Evolutionary conservation across 345 rosid species (phyloP).

Genomic region (Luvunga scandens): DNA sequence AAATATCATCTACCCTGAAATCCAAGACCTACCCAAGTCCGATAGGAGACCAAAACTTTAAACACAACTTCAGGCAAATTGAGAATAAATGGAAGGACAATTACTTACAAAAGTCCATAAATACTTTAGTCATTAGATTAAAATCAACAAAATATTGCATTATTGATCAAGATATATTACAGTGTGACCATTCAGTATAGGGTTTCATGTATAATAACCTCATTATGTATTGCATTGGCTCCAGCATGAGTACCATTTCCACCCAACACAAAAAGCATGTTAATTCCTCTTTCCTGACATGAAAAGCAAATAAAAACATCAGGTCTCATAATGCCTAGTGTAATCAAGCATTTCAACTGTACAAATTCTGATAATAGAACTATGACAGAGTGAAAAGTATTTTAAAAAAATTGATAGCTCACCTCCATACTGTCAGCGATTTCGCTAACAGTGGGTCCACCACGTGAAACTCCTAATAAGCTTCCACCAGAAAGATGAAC

Average conservation of each 20-base stretch:
- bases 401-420: conserved; percentile 4
- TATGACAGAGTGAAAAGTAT: not conserved
- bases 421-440: conserved; percentile 89
- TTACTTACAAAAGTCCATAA: not conserved
- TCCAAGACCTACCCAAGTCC: not conserved
- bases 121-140: not conserved
- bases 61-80: not conserved
- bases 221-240: conserved; percentile 91
- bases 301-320: conserved; percentile 16
- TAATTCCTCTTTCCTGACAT: conserved; percentile 87
- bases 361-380: conserved; percentile 1
- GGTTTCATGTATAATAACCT: conserved; percentile 43
- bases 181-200: not conserved
- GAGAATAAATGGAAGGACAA: not conserved
- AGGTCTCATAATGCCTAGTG: conserved; percentile 1
- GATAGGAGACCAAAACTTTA: not conserved
- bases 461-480: conserved; percentile 94
- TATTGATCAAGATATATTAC: not conserved
- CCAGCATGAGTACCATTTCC: conserved; percentile 99
- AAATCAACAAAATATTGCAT: not conserved
- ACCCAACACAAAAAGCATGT: conserved; percentile 98
- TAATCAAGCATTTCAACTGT: not conserved
- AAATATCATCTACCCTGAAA: not conserved
- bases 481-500: conserved; percentile 99
- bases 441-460: conserved; percentile 68